These are phyloP conservation scores for Eremothecium coryli DNA, from an alignment of 1,139 yeast genomes.

Conservation along the genomic window DNA sequence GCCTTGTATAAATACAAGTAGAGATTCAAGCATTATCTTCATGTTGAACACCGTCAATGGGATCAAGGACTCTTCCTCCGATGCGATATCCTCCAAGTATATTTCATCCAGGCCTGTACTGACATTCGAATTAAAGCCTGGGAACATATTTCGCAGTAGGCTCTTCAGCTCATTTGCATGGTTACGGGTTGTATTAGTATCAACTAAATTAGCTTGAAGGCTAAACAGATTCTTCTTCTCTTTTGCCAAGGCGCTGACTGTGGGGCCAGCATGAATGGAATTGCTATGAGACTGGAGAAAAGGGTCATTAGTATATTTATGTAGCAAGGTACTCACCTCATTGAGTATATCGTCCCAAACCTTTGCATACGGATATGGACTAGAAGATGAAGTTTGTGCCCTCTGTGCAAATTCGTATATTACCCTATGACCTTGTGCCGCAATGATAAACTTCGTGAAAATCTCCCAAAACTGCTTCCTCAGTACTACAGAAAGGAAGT, in stretches of 20 bases:
- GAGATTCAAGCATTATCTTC: constrained; percentile 55
- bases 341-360: constrained; percentile 51
- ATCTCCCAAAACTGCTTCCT: constrained; percentile 64
- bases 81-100: constrained; percentile 50
- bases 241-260: constrained; percentile 1
- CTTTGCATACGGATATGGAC: constrained; percentile 39
- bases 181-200: constrained; percentile 28
- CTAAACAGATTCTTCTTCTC: constrained; percentile 33
- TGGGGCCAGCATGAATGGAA: constrained; percentile 5
- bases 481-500: constrained; percentile 48
- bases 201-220: constrained; percentile 23
- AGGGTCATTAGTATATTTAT: constrained; percentile 44
- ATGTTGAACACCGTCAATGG: constrained; percentile 74
- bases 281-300: constrained; percentile 1
- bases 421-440: constrained; percentile 63
- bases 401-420: constrained; percentile 45
- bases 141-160: constrained; percentile 50
- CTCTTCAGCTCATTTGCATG: constrained; percentile 39
- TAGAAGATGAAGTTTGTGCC: constrained; percentile 26
- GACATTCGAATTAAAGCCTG: constrained; percentile 43
- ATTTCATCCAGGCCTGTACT: constrained; percentile 35
- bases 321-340: constrained; percentile 49
- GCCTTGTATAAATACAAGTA: constrained; percentile 42
- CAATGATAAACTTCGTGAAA: constrained; percentile 52
- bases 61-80: constrained; percentile 57